Evolutionary conservation across 768 basidiomycete genomes (phyloP).

Genomic region (Macrolepiota dolichaula): DNA sequence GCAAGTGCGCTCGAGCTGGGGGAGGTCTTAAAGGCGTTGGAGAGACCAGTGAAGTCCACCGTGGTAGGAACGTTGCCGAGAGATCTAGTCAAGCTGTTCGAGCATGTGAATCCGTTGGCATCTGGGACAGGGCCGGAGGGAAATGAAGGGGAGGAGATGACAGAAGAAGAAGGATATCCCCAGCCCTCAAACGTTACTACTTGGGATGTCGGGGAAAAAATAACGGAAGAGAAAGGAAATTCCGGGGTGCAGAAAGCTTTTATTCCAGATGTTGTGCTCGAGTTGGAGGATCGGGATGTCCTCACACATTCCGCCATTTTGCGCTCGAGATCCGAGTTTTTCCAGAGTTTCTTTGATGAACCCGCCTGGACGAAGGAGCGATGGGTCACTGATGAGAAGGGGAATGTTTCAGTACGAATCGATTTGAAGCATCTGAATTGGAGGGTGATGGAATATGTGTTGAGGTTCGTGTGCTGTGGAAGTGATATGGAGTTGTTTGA

Average conservation of each 20-base stretch:
- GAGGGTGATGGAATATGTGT: constrained; percentile 71
- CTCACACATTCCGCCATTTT: constrained; percentile 70
- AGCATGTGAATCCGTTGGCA: constrained; percentile 17
- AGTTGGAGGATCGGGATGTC: constrained; percentile 64
- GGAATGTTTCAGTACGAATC: constrained; percentile 52
- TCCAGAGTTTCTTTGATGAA: constrained; percentile 80
- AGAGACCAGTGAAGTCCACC: constrained; percentile 54
- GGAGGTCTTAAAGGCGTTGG: constrained; percentile 49
- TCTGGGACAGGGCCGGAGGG: constrained; percentile 17
- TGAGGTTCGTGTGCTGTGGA: constrained; percentile 78
- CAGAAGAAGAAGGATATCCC: background rate
- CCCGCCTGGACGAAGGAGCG: constrained; percentile 74
- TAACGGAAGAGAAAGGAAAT: background rate
- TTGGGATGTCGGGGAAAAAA: background rate
- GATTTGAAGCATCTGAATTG: constrained; percentile 71
- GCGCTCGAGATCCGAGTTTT: constrained; percentile 81
- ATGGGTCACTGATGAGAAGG: constrained; percentile 24
- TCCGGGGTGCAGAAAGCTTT: constrained; percentile 24
- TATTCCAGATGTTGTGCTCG: constrained; percentile 67
- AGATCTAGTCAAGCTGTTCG: constrained; percentile 52
- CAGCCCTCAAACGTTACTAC: too few relatives aligned
- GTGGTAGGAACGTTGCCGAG: constrained; percentile 44
- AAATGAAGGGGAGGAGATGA: background rate
- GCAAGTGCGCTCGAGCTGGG: constrained; percentile 59
- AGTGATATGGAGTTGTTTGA: constrained; percentile 66